Evolutionary conservation across 176 grass and related monocot genomes (phyloP), one percentile per base, ranked within the genome.

Genomic region (Eragrostis curvula): DNA sequence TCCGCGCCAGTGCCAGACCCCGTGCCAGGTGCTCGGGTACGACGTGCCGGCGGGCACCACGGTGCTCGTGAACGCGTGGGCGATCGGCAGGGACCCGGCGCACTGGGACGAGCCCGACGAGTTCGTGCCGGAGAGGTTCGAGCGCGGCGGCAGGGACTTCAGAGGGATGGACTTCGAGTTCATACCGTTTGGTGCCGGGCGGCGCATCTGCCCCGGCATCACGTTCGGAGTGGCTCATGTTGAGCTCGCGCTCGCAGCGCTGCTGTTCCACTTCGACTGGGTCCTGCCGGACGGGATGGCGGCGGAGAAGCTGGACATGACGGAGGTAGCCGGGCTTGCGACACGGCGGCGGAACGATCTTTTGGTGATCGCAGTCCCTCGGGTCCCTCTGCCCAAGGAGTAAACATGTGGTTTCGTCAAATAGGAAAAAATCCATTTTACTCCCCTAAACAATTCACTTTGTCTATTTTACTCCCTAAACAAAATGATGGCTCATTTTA

Each of bases 241-340:
- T 8, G 91, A 93, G 70, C 51, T 93, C 23, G 70, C 70, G 12
- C 84, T 93, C 11, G 91, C 91, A 0, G 81, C 59, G 40, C 52
- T 93, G 45, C 81, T 93, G 21, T 87, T 78, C 75, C 91, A 93
- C 66, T 93, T 93, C 58, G 81, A 93, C 43, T 89, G 85, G 81
- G 24, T 12, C 3, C 49, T 93, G 53, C 84, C 87, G 5, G 70
- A 1, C 0, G 85, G 67, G 4, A 5, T 41, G 12, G 50, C 42
- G 0, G 51, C 71, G 0, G 70, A 56, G n/a, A 81, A 87, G 44
- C 12, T 93, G 1, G 87, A 90, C 72, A 90, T 90, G 87, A 61
- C 81, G 0, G 91, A 93, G 76, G 77, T 25, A 1, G 46, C 20
- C 17, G 86, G 86, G 18, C 20, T 85, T 57, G 79, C 63, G 6